Percentiles rank a stretch among this genome's conserved stretches.
phyloP scores from a whole-genome alignment of 805 yeast genomes.

The Cyberlindnera veronae region DNA sequence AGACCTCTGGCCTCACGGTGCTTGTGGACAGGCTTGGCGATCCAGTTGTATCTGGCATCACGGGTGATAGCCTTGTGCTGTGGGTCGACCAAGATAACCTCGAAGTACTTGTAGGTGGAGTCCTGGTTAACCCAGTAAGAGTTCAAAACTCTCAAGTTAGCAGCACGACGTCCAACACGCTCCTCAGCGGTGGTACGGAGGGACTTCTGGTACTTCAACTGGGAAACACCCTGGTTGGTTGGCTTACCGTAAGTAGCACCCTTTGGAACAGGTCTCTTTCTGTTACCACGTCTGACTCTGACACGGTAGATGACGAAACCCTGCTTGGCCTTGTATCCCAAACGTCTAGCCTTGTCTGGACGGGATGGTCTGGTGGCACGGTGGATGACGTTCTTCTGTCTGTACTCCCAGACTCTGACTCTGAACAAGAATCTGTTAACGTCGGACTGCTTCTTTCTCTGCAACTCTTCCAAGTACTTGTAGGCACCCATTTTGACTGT shows the following conservation, averaged over 20 bases:
- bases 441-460: slow-evolving; percentile 99
- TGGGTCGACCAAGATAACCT: slow-evolving; percentile 97
- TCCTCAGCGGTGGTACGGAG: slow-evolving; percentile 99
- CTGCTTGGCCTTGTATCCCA: slow-evolving; percentile 99
- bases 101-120: slow-evolving; percentile 98
- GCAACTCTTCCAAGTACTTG: slow-evolving; percentile 98
- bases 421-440: slow-evolving; percentile 97
- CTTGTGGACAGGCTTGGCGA: slow-evolving; percentile 99
- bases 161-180: slow-evolving; percentile 98
- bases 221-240: slow-evolving; percentile 99
- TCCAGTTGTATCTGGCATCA: slow-evolving; percentile 99
- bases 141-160: slow-evolving; percentile 99
- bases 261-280: slow-evolving; percentile 99
- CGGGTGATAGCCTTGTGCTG: slow-evolving; percentile 98
- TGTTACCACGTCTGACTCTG: slow-evolving; percentile 99
- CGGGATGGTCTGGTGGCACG: slow-evolving; percentile 98
- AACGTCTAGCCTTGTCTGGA: slow-evolving; percentile 99
- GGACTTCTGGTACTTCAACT: slow-evolving; percentile 98
- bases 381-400: slow-evolving; percentile 98
- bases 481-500: slow-evolving; percentile 88
- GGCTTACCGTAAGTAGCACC: slow-evolving; percentile 99
- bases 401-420: slow-evolving; percentile 99
- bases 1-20: slow-evolving; percentile 99
- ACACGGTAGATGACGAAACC: slow-evolving; percentile 98
- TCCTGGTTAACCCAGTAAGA: slow-evolving; percentile 99